These are phyloP conservation scores for Blechomonas ayalai DNA, from an alignment of 208 protist species.

Conservation along the genomic window DNA sequence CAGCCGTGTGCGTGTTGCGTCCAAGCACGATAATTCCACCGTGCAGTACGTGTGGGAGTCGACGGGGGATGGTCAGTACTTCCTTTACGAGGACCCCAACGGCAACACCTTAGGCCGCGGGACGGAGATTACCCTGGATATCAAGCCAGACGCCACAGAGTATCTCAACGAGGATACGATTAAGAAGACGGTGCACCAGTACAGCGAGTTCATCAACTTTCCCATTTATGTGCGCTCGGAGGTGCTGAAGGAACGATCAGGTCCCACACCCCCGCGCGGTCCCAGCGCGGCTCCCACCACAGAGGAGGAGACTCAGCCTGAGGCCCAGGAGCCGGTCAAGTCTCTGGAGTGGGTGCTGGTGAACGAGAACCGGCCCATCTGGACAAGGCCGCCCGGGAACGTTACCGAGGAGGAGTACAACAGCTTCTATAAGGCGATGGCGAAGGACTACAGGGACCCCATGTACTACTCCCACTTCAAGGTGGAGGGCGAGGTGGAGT, in stretches of 20 bases:
- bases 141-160: slow-evolving; percentile 96
- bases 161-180: slow-evolving; percentile 93
- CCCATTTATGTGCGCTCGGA: slow-evolving; percentile 95
- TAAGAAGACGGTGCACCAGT: slow-evolving; percentile 93
- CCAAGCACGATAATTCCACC: slow-evolving; percentile 90
- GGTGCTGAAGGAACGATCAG: slow-evolving; percentile 17
- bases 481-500: slow-evolving; percentile 97
- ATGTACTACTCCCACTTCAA: slow-evolving; percentile 96
- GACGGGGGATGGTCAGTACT: slow-evolving; percentile 92
- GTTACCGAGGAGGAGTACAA: slow-evolving; percentile 98
- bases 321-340: slow-evolving; percentile 30
- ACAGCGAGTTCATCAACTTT: slow-evolving; percentile 99
- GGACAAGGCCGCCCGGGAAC: slow-evolving; percentile 92
- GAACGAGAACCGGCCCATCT: slow-evolving; percentile 99
- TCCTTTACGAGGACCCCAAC: slow-evolving; percentile 90
- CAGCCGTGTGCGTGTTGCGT: slow-evolving; percentile 95
- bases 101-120: slow-evolving; percentile 96
- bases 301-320: slow-evolving; percentile 63
- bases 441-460: slow-evolving; percentile 92
- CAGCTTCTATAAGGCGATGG: slow-evolving; percentile 98
- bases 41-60: slow-evolving; percentile 98
- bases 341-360: slow-evolving; percentile 87
- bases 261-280: no score
- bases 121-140: slow-evolving; percentile 94
- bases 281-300: slow-evolving; percentile 68